Evolutionary conservation across 108 stramenopile genomes (phyloP).

Genomic region (Epithemia pelagica): DNA sequence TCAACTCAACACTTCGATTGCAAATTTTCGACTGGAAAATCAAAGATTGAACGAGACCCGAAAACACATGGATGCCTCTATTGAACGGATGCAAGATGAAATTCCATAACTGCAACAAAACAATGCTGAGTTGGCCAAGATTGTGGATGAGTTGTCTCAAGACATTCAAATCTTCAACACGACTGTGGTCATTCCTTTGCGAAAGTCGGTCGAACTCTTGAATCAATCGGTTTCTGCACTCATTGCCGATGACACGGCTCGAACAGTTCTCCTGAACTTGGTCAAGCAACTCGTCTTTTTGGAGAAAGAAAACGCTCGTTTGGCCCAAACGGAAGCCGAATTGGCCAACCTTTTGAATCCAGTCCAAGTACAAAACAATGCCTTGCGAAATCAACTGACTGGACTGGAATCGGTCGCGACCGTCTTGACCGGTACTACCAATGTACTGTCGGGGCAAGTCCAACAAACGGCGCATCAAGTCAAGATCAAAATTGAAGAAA

Average conservation of each 20-base stretch:
- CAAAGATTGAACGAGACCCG: not conserved
- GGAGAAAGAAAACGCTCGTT: not conserved
- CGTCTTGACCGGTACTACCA: not conserved
- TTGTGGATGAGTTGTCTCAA: not conserved
- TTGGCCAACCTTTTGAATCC: not conserved
- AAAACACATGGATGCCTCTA: not conserved
- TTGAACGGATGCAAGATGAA: not conserved
- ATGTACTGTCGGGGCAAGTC: not conserved
- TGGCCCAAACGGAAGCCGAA: not conserved
- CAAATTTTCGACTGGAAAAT: not conserved
- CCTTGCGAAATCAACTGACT: not conserved
- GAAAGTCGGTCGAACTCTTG: not conserved
- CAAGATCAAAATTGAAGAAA: not conserved
- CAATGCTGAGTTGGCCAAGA: not conserved
- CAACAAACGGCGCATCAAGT: not conserved
- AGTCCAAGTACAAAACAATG: not conserved
- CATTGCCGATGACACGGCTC: not conserved
- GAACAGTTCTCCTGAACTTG: not conserved
- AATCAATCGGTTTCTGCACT: not conserved
- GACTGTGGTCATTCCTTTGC: not conserved
- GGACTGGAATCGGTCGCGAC: not conserved
- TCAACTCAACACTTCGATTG: not conserved
- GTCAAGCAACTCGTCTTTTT: not conserved
- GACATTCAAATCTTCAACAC: not conserved
- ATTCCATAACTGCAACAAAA: not conserved